phyloP scores from a whole-genome alignment of 371 early-diverging fungal genomes.

The Lichtheimia ramosa region DNA sequence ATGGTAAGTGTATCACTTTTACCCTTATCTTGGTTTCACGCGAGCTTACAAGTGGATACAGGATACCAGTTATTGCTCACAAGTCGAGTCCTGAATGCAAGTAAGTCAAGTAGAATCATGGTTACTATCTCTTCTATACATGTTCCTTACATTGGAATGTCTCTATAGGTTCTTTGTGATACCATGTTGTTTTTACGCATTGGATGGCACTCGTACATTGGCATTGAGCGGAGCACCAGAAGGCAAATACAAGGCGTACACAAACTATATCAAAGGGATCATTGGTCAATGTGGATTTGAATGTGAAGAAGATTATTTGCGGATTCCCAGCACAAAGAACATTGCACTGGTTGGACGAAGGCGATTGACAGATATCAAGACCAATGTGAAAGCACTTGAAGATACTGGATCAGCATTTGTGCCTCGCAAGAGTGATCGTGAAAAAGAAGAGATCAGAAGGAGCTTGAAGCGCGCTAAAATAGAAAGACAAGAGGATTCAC shows the following conservation, averaged over 20 bases:
- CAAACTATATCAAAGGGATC: constrained; percentile 61
- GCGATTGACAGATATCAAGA: constrained; percentile 7
- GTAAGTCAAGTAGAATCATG: constrained; percentile 28
- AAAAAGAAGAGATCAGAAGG: constrained; percentile 48
- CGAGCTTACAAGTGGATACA: not conserved
- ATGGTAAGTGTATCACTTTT: constrained; percentile 55
- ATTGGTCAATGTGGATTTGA: constrained; percentile 62
- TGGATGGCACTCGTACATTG: constrained; percentile 62
- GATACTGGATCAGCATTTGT: constrained; percentile 44
- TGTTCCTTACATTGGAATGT: no score
- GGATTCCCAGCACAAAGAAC: constrained; percentile 92
- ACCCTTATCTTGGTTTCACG: not conserved
- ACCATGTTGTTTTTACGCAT: constrained; percentile 81
- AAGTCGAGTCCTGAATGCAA: constrained; percentile 58
- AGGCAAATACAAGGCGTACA: constrained; percentile 75
- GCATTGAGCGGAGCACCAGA: constrained; percentile 21
- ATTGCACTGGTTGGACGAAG: constrained; percentile 72
- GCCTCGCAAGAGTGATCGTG: constrained; percentile 60
- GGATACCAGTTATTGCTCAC: constrained; percentile 76
- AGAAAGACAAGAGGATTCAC: constrained; percentile 18
- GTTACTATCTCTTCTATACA: no score
- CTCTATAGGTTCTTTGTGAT: constrained; percentile 16
- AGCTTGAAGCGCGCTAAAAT: constrained; percentile 38
- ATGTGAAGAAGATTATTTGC: constrained; percentile 67
- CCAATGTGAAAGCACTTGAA: constrained; percentile 22